Evolutionary conservation across 78 protist genomes (phyloP).

Genomic region (Dictyostelium capitatum): DNA sequence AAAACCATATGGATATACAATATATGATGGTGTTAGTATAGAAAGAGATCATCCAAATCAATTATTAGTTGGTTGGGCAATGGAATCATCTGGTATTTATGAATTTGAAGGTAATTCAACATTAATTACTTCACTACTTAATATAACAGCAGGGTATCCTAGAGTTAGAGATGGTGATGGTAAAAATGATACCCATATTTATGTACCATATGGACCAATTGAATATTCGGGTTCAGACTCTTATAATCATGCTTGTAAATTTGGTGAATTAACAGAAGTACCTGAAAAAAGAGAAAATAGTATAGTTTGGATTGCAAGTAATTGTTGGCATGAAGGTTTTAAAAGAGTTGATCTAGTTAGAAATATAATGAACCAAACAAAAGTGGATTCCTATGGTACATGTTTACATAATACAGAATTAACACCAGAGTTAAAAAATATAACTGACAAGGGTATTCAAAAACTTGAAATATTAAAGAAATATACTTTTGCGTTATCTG

Average conservation of each 20-base stretch:
- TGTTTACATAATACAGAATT: neutral
- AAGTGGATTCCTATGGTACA: neutral
- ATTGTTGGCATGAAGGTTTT: slow-evolving; percentile 5
- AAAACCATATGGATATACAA: neutral
- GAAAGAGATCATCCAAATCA: neutral
- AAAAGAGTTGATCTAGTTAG: neutral
- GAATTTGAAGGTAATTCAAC: neutral
- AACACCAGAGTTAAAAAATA: neutral
- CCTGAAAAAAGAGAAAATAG: neutral
- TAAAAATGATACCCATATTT: neutral
- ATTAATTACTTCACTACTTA: neutral
- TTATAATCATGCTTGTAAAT: neutral
- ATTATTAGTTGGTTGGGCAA: neutral
- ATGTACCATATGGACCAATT: slow-evolving; percentile 7
- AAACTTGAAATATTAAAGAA: neutral
- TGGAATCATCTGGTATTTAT: neutral
- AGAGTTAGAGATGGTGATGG: neutral
- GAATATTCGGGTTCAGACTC: neutral
- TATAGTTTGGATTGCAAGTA: neutral
- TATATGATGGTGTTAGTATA: neutral
- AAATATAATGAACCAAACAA: neutral
- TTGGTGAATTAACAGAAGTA: neutral
- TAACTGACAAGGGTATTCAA: neutral
- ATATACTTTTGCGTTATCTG: neutral
- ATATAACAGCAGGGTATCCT: neutral